Percentiles rank a stretch among this genome's conserved stretches.
Conservation (phyloP, 805 yeast species). For the Lipomyces lipofer region DNA sequence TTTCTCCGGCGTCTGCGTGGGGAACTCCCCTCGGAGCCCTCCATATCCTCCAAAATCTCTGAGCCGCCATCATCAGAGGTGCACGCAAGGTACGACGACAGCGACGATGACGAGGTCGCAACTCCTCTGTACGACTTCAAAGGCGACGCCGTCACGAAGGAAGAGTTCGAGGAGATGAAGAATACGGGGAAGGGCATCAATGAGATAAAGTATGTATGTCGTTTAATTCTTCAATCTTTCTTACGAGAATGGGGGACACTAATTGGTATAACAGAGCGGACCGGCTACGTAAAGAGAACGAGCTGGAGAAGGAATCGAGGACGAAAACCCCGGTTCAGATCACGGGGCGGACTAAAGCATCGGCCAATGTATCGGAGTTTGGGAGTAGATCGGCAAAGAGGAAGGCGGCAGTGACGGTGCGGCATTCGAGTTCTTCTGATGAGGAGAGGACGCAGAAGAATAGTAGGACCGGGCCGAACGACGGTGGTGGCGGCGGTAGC, state of each 20-base stretch:
- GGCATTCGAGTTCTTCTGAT: neutral
- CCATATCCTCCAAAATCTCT: constrained; percentile 10
- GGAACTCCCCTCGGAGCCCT: constrained; percentile 19
- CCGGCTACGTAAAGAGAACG: neutral
- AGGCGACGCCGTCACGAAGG: constrained; percentile 22
- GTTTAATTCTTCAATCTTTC: neutral
- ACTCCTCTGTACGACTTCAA: constrained; percentile 24
- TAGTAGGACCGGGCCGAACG: neutral
- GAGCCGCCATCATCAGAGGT: neutral
- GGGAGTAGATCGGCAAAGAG: constrained; percentile 18
- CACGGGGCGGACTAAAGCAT: constrained; percentile 1
- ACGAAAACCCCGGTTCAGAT: neutral
- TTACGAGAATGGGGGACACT: neutral
- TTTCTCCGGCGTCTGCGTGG: constrained; percentile 23
- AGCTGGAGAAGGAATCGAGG: neutral
- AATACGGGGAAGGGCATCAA: constrained; percentile 11
- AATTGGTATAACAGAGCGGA: neutral
- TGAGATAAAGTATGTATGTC: constrained; percentile 15
- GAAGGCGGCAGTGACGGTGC: neutral
- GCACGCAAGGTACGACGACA: neutral
- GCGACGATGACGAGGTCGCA: constrained; percentile 14
- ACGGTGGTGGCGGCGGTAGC: neutral
- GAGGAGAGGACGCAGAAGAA: constrained; percentile 5
- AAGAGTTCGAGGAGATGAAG: constrained; percentile 21
- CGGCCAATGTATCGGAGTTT: constrained; percentile 9